A percentile compares a stretch with the other conserved stretches of the same genome.
These are phyloP conservation scores for Fraxinus pennsylvanica DNA, from an alignment of 257 asterid genomes.

Conservation along the genomic window DNA sequence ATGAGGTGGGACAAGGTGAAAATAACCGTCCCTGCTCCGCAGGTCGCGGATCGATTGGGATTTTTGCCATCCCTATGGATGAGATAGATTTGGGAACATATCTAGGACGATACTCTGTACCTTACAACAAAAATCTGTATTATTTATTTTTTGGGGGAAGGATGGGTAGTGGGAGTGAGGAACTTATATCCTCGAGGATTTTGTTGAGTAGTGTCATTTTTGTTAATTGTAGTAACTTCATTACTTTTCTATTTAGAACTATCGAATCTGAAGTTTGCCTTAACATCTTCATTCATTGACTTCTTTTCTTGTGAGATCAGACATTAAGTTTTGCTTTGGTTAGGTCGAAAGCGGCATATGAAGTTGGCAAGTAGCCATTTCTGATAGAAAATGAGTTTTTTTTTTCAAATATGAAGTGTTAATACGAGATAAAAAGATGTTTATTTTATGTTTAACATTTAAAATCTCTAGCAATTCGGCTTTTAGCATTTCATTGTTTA, in stretches of 20 bases:
- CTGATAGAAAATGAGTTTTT: too few relatives aligned
- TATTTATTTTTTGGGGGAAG: not conserved
- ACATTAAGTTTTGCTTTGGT: too few relatives aligned
- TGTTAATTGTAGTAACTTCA: not conserved
- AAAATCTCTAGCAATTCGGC: too few relatives aligned
- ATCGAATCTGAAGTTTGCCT: not conserved
- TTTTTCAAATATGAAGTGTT: too few relatives aligned
- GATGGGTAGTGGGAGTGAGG: not conserved
- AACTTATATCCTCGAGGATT: not conserved
- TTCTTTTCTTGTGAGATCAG: not conserved
- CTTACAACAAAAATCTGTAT: not conserved
- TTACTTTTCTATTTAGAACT: not conserved
- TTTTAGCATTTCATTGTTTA: too few relatives aligned
- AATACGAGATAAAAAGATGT: too few relatives aligned
- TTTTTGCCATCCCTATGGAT: too few relatives aligned
- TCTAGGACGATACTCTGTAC: not conserved
- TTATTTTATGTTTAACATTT: too few relatives aligned
- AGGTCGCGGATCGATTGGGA: too few relatives aligned
- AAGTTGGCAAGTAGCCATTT: not conserved
- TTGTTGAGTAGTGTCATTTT: not conserved
- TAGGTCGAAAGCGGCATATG: not conserved
- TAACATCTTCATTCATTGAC: not conserved
- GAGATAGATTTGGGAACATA: not conserved
- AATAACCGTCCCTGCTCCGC: too few relatives aligned
- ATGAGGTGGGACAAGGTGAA: too few relatives aligned